Evolutionary conservation across 352 stramenopile species (phyloP).

Genomic region (Phytophthora pistaciae): DNA sequence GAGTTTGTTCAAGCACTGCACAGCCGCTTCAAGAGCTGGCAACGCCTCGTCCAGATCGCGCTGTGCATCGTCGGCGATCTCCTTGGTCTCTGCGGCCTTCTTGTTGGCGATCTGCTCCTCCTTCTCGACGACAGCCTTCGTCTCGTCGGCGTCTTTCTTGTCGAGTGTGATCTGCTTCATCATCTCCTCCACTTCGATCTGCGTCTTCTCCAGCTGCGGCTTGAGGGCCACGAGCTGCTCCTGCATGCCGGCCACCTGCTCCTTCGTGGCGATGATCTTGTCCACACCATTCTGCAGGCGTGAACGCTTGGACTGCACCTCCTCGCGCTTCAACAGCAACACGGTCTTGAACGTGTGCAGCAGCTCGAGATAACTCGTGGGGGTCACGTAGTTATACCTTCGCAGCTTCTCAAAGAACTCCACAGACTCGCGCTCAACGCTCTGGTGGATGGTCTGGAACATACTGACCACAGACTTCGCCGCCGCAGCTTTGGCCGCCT

Average conservation of each 20-base stretch:
- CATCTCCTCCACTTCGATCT: slow-evolving; percentile 94
- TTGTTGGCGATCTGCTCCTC: slow-evolving; percentile 93
- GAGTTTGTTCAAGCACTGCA: slow-evolving; percentile 92
- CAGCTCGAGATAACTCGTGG: slow-evolving; percentile 95
- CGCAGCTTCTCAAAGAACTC: slow-evolving; percentile 91
- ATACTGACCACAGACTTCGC: slow-evolving; percentile 67
- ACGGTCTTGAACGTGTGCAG: slow-evolving; percentile 94
- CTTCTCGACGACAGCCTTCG: slow-evolving; percentile 91
- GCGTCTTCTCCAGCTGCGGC: slow-evolving; percentile 92
- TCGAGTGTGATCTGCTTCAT: slow-evolving; percentile 95
- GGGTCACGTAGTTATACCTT: slow-evolving; percentile 95
- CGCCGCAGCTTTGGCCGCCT: slow-evolving; percentile 22
- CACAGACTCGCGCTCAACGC: slow-evolving; percentile 80
- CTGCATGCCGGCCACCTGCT: slow-evolving; percentile 93
- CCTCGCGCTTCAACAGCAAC: slow-evolving; percentile 88
- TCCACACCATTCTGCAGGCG: slow-evolving; percentile 92
- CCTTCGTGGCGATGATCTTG: slow-evolving; percentile 94
- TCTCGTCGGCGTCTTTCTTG: slow-evolving; percentile 93
- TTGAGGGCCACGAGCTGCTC: slow-evolving; percentile 93
- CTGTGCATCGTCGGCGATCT: slow-evolving; percentile 93
- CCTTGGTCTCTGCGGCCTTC: slow-evolving; percentile 93
- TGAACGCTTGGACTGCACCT: slow-evolving; percentile 88
- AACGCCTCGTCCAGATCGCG: slow-evolving; percentile 94
- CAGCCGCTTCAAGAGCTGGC: slow-evolving; percentile 91
- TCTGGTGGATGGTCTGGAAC: slow-evolving; percentile 92